Percentiles rank a stretch among this genome's conserved stretches.
These are phyloP conservation scores for Aspergillus terreus DNA, from an alignment of 2,329 filamentous ascomycete genomes.

Conservation along the genomic window DNA sequence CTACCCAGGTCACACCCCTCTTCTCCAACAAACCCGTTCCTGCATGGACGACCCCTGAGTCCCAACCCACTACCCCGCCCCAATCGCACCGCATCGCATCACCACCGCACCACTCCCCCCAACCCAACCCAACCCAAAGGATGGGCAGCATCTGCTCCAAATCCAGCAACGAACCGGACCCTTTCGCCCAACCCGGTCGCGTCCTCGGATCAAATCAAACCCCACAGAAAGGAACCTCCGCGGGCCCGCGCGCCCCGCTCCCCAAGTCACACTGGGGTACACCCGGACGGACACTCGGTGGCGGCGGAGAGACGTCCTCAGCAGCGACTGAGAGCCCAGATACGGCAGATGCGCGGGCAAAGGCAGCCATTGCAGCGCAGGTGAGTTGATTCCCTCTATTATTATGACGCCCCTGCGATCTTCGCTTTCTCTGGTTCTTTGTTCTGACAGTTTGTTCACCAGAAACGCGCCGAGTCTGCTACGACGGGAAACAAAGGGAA, in stretches of 20 bases:
- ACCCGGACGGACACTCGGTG: constrained; percentile 63
- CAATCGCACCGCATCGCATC: background rate
- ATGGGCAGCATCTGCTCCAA: constrained; percentile 92
- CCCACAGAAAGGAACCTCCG: constrained; percentile 24
- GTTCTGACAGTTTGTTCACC: background rate
- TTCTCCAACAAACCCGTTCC: background rate
- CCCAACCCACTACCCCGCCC: background rate
- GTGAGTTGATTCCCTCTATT: constrained; percentile 51
- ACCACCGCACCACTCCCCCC: constrained; percentile 3
- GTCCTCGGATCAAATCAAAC: constrained; percentile 57
- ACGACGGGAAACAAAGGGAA: constrained; percentile 55
- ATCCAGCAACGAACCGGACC: constrained; percentile 54
- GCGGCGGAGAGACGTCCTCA: constrained; percentile 17
- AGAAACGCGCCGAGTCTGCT: constrained; percentile 65
- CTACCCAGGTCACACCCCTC: background rate
- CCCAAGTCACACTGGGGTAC: constrained; percentile 41
- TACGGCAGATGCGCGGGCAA: constrained; percentile 60
- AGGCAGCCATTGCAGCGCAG: constrained; percentile 80
- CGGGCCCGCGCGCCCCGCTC: constrained; percentile 49
- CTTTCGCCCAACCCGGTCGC: constrained; percentile 70
- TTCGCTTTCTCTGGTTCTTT: background rate
- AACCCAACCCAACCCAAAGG: constrained; percentile 4
- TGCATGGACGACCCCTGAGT: background rate
- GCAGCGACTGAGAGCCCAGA: constrained; percentile 4
- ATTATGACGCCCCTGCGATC: background rate